phyloP scores from a whole-genome alignment of 805 yeast species.

The Tetrapisispora pingtungensis region DNA sequence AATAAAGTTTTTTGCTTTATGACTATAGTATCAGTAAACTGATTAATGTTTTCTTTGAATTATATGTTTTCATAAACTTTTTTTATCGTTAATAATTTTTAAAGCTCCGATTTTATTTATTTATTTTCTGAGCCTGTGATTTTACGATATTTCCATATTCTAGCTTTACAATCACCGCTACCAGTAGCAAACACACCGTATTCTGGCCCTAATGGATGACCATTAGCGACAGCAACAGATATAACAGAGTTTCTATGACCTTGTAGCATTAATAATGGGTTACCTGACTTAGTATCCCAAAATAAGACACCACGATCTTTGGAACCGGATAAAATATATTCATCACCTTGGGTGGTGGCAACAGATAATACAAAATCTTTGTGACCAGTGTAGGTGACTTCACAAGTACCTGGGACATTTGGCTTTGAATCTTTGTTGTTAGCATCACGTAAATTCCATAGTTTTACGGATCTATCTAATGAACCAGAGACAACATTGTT shows the following conservation, averaged over 20 bases:
- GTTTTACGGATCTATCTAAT: slow-evolving; percentile 87
- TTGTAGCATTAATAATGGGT: slow-evolving; percentile 88
- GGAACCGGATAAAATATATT: slow-evolving; percentile 86
- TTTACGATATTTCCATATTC: slow-evolving; percentile 80
- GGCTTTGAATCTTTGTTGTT: slow-evolving; percentile 31
- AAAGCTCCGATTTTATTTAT: slow-evolving; percentile 11
- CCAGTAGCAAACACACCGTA: slow-evolving; percentile 92
- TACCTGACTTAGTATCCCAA: slow-evolving; percentile 91
- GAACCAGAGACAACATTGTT: slow-evolving; percentile 91
- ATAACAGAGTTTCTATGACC: slow-evolving; percentile 96
- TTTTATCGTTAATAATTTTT: slow-evolving; percentile 4
- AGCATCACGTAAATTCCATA: slow-evolving; percentile 63
- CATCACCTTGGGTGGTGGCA: slow-evolving; percentile 86
- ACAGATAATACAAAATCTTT: slow-evolving; percentile 92
- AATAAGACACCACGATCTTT: slow-evolving; percentile 94
- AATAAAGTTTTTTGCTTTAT: not conserved
- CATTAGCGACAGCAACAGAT: slow-evolving; percentile 83
- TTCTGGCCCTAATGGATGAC: slow-evolving; percentile 45
- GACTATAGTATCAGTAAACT: not conserved
- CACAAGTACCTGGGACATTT: slow-evolving; percentile 50
- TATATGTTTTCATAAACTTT: not conserved
- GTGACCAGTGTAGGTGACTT: slow-evolving; percentile 90
- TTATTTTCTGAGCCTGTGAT: slow-evolving; percentile 2
- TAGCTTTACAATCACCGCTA: slow-evolving; percentile 93
- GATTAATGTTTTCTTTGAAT: not conserved